Conservation (phyloP, 23 red algal species). For the Gracilaria gracilis region DNA sequence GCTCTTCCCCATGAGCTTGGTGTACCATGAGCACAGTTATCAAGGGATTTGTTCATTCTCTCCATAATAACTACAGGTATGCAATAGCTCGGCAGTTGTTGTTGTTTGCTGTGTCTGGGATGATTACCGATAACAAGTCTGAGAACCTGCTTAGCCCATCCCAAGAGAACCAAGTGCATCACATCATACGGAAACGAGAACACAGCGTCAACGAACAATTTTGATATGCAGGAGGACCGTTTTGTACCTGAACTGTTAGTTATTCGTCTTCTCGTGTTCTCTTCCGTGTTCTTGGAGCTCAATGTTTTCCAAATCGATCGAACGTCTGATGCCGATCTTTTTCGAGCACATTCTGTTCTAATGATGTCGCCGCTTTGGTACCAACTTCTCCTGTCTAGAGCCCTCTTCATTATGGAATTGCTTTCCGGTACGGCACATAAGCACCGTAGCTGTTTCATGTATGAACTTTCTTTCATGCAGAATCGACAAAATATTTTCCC, state of each 20-base stretch:
- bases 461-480: conserved; percentile 1
- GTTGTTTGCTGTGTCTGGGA: not conserved
- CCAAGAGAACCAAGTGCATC: conserved; percentile 10
- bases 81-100: not conserved
- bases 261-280: not conserved
- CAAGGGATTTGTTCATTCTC: not conserved
- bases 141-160: conserved; percentile 3
- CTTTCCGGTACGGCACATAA: not conserved
- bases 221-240: not conserved
- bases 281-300: not conserved
- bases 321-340: not conserved
- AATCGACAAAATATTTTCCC: conserved; percentile 1
- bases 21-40: not conserved
- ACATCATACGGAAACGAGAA: conserved; percentile 10
- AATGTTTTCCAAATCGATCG: not conserved
- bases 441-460: not conserved
- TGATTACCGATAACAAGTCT: not conserved
- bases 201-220: not conserved
- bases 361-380: not conserved
- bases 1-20: conserved; percentile 1
- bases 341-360: not conserved
- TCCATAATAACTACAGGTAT: conserved; percentile 7
- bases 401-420: not conserved
- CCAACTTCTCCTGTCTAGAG: not conserved
- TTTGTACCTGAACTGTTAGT: not conserved